A percentile compares a stretch with the other conserved stretches of the same genome.
Conservation (phyloP, 2,329 filamentous ascomycete genomes). For the Lecanicillium sp. region DNA sequence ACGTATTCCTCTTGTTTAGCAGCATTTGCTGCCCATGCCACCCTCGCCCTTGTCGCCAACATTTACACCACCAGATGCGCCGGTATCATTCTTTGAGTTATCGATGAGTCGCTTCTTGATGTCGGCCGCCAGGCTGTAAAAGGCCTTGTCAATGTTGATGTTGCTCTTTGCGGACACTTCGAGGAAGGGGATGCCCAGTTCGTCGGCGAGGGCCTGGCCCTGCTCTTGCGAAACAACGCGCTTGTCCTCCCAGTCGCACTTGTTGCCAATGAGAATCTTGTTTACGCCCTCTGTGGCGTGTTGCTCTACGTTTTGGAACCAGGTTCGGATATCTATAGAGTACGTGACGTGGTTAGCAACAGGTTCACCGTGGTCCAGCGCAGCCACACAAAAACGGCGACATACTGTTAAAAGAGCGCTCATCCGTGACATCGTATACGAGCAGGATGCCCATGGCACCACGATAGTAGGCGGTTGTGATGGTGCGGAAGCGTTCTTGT, state of each 20-base stretch:
- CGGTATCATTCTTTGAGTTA: conserved; percentile 68
- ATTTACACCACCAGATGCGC: conserved; percentile 52
- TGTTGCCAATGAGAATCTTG: conserved; percentile 99
- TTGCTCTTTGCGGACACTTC: conserved; percentile 98
- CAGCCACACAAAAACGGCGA: conserved; percentile 3
- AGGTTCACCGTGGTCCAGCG: neutral
- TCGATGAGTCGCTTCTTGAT: conserved; percentile 99
- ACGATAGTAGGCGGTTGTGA: conserved; percentile 97
- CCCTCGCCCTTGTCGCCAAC: conserved; percentile 55
- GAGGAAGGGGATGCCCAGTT: conserved; percentile 95
- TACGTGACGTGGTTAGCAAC: conserved; percentile 2
- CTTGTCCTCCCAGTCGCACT: conserved; percentile 99
- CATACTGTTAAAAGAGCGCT: conserved; percentile 90
- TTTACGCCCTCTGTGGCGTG: conserved; percentile 98
- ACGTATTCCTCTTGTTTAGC: conserved; percentile 49
- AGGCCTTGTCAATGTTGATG: conserved; percentile 99
- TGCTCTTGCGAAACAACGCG: conserved; percentile 87
- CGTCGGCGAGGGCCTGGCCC: conserved; percentile 87
- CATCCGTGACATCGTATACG: conserved; percentile 97
- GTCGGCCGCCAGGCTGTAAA: conserved; percentile 88
- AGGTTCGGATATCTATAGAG: conserved; percentile 83
- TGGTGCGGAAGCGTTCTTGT: conserved; percentile 96
- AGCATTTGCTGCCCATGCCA: conserved; percentile 62
- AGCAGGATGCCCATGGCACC: conserved; percentile 97
- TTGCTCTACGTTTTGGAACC: conserved; percentile 98